Percentiles rank a stretch among this genome's conserved stretches.
Conservation (phyloP, 257 asterid genomes). For the Capsicum pubescens region DNA sequence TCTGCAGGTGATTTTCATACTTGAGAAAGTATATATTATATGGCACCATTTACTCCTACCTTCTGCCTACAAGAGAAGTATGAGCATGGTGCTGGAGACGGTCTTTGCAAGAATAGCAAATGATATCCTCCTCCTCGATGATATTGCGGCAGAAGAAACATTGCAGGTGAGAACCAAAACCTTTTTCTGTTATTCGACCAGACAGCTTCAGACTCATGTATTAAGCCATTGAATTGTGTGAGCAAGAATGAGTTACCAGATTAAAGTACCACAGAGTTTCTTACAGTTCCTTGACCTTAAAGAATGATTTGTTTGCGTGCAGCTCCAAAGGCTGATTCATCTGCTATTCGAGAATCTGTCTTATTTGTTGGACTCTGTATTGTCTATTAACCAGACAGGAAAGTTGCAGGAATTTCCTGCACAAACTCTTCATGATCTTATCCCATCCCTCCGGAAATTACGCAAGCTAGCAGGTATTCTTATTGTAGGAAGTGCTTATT, state of each 20-base stretch:
- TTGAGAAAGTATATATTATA: constrained; percentile 94
- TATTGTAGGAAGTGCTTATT: constrained; percentile 16
- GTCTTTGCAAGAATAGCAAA: constrained; percentile 74
- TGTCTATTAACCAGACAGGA: constrained; percentile 42
- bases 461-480: constrained; percentile 74
- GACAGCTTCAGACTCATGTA: background rate
- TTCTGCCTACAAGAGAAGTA: constrained; percentile 72
- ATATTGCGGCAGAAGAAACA: constrained; percentile 98
- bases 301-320: constrained; percentile 30
- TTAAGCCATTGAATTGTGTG: background rate
- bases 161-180: constrained; percentile 62
- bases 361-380: constrained; percentile 65
- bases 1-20: constrained; percentile 86
- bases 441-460: constrained; percentile 72
- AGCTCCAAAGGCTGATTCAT: constrained; percentile 86
- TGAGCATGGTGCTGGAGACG: constrained; percentile 67
- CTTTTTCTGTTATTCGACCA: background rate
- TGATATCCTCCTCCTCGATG: constrained; percentile 87
- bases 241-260: background rate
- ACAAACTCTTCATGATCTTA: constrained; percentile 45
- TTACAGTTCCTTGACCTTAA: constrained; percentile 17
- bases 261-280: background rate
- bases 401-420: constrained; percentile 53
- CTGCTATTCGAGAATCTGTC: constrained; percentile 81
- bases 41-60: constrained; percentile 88